Conservation (phyloP, 2,329 filamentous ascomycete species). For the Alternaria arborescens region DNA sequence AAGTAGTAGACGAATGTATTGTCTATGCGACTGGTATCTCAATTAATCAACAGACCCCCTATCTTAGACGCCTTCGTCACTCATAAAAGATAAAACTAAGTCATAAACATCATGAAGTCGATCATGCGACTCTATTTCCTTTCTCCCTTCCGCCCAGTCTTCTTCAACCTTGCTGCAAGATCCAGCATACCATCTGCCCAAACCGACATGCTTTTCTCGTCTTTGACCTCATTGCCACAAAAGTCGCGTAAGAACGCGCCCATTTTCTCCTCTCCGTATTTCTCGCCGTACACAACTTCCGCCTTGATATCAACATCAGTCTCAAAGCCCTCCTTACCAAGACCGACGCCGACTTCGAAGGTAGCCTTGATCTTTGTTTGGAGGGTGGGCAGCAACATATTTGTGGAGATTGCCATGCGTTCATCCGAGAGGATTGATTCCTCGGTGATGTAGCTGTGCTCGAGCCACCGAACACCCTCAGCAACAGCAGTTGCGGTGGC, state of each 20-base stretch:
- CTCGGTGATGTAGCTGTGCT: conserved; percentile 70
- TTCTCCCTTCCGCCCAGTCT: conserved; percentile 56
- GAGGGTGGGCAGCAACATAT: conserved; percentile 69
- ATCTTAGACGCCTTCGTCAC: conserved; percentile 23
- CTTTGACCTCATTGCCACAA: conserved; percentile 50
- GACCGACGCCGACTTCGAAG: conserved; percentile 62
- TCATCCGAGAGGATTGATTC: conserved; percentile 72
- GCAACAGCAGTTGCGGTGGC: conserved; percentile 68
- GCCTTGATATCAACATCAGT: conserved; percentile 67
- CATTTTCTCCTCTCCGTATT: conserved; percentile 79
- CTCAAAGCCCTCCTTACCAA: conserved; percentile 57
- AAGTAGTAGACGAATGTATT: background rate
- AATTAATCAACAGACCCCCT: background rate
- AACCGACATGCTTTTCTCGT: conserved; percentile 42
- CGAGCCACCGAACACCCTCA: conserved; percentile 68
- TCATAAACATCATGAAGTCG: conserved; percentile 10
- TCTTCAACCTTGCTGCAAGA: conserved; percentile 54
- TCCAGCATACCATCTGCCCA: conserved; percentile 57
- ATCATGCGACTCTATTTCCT: conserved; percentile 27
- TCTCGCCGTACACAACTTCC: conserved; percentile 77
- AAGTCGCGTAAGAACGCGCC: conserved; percentile 71
- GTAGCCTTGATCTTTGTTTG: conserved; percentile 73
- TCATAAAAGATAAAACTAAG: conserved; percentile 22
- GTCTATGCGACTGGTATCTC: background rate
- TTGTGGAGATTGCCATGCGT: conserved; percentile 67